A percentile compares a stretch with the other conserved stretches of the same genome.
phyloP scores from a whole-genome alignment of 1,139 yeast species.

The Kodamaea fungicola region DNA sequence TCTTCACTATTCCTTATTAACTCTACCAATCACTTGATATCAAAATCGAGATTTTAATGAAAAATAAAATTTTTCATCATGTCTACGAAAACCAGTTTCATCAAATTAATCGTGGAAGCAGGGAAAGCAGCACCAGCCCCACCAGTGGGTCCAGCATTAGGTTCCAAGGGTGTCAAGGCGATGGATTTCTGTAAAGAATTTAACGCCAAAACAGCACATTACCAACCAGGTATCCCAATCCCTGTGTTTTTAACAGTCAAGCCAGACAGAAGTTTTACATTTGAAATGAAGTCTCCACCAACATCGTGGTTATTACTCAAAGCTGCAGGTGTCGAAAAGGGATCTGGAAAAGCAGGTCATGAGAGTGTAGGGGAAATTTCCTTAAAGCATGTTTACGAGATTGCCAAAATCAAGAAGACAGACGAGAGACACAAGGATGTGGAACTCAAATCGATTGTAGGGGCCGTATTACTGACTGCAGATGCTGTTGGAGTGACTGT shows the following conservation, averaged over 20 bases:
- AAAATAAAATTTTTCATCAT: slow-evolving; percentile 11
- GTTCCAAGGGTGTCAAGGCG: slow-evolving; percentile 98
- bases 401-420: slow-evolving; percentile 88
- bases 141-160: slow-evolving; percentile 98
- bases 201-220: slow-evolving; percentile 92
- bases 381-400: slow-evolving; percentile 87
- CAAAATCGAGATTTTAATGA: background rate
- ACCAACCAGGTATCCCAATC: slow-evolving; percentile 80
- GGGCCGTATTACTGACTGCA: slow-evolving; percentile 83
- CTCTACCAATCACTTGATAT: too few relatives aligned
- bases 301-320: slow-evolving; percentile 82
- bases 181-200: slow-evolving; percentile 98
- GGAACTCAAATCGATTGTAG: slow-evolving; percentile 73
- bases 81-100: slow-evolving; percentile 48
- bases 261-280: slow-evolving; percentile 88
- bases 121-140: slow-evolving; percentile 99
- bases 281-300: slow-evolving; percentile 88
- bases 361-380: slow-evolving; percentile 67
- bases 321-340: slow-evolving; percentile 82
- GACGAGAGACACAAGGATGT: slow-evolving; percentile 76
- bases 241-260: slow-evolving; percentile 82
- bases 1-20: too few relatives aligned
- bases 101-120: slow-evolving; percentile 93
- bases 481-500: slow-evolving; percentile 83
- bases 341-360: slow-evolving; percentile 55